Evolutionary conservation across 495 filamentous ascomycete genomes (phyloP).

Genomic region (Pyronema domesticum): DNA sequence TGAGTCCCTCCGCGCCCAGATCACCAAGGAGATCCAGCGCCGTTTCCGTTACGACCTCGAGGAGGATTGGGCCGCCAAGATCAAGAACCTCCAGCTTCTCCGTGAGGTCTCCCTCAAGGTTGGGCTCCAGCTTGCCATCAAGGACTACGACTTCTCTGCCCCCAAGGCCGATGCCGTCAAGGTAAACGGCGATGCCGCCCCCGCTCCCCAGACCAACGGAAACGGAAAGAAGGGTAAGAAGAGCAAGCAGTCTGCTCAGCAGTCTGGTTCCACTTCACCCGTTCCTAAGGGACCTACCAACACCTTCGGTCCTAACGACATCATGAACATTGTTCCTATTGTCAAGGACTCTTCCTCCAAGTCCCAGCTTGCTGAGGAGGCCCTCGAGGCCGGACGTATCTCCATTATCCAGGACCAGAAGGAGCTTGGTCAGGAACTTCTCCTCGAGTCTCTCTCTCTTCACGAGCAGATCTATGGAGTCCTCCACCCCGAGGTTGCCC

Average conservation of each 20-base stretch:
- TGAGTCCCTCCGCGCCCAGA: conserved; percentile 45
- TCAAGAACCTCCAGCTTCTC: conserved; percentile 65
- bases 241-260: conserved; percentile 57
- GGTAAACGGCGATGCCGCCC: conserved; percentile 19
- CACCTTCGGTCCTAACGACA: conserved; percentile 67
- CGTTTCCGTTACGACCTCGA: conserved; percentile 62
- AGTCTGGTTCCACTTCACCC: conserved; percentile 26
- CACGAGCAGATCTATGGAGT: conserved; percentile 99
- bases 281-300: conserved; percentile 30
- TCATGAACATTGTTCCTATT: conserved; percentile 78
- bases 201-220: conserved; percentile 25
- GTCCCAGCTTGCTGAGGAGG: conserved; percentile 84
- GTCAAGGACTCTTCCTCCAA: conserved; percentile 68
- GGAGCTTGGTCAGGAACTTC: conserved; percentile 86
- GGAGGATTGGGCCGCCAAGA: conserved; percentile 42
- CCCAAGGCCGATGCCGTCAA: conserved; percentile 25
- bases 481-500: conserved; percentile 87
- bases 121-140: conserved; percentile 71
- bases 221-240: conserved; percentile 30
- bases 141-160: conserved; percentile 53
- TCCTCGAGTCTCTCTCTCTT: conserved; percentile 84
- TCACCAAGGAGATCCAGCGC: conserved; percentile 50
- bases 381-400: conserved; percentile 83
- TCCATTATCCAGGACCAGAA: conserved; percentile 88
- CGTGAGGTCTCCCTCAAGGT: conserved; percentile 80